Conservation (phyloP, 23 red algal species). For the Chondrus crispus region DNA sequence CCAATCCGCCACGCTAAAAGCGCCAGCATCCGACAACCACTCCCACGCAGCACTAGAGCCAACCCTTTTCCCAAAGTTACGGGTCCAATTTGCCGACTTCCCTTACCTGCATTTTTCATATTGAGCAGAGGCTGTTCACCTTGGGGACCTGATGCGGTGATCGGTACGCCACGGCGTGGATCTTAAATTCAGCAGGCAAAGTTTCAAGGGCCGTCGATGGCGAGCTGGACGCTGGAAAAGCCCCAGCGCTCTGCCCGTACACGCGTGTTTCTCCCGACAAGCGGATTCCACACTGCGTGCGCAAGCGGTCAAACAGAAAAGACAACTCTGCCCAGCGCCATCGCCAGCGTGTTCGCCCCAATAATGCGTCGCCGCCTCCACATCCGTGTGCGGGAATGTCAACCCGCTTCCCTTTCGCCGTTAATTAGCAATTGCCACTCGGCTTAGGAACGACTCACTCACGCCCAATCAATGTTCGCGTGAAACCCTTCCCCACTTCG, state of each 20-base stretch:
- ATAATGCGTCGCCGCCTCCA: background rate
- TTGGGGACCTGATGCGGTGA: background rate
- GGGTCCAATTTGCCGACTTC: background rate
- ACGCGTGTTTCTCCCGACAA: background rate
- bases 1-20: background rate
- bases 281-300: background rate
- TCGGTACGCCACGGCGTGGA: background rate
- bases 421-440: conserved; percentile 1
- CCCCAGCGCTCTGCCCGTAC: background rate
- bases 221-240: background rate
- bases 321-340: background rate
- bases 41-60: background rate
- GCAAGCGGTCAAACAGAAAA: conserved; percentile 3
- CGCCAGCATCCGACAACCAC: background rate
- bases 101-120: background rate
- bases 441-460: conserved; percentile 9
- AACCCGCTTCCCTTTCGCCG: background rate
- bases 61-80: background rate
- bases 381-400: background rate
- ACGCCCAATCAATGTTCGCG: conserved; percentile 90
- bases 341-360: background rate
- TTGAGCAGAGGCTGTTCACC: background rate
- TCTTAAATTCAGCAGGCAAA: background rate
- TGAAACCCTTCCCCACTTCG: conserved; percentile 98
- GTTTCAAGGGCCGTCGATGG: background rate